These are phyloP conservation scores for Nothophytophthora sp. DNA, from an alignment of 352 stramenopile species.

Conservation along the genomic window DNA sequence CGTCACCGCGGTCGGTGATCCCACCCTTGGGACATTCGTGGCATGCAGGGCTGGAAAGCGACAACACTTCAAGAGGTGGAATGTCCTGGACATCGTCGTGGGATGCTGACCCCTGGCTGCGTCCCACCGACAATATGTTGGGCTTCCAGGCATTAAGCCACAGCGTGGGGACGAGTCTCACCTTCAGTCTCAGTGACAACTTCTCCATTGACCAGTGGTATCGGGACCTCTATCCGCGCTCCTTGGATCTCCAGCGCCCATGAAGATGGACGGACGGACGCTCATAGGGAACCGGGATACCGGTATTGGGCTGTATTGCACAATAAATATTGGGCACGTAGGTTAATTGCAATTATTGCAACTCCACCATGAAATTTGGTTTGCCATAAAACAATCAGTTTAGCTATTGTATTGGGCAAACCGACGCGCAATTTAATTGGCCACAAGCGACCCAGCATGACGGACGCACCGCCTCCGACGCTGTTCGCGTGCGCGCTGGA, in stretches of 20 bases:
- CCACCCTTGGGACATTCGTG: slow-evolving; percentile 5
- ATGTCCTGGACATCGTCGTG: not conserved
- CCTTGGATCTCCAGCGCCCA: slow-evolving; percentile 6
- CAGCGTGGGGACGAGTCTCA: slow-evolving; percentile 9
- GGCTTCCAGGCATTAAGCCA: not conserved
- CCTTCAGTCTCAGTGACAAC: slow-evolving; percentile 31
- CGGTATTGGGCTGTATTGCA: too few species aligned
- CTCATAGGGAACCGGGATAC: too few species aligned
- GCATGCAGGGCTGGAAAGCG: slow-evolving; percentile 1
- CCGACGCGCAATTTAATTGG: not conserved
- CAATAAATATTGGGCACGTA: not conserved
- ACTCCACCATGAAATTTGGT: too few species aligned
- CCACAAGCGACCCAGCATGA: slow-evolving; percentile 12
- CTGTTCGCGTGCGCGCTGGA: slow-evolving; percentile 48
- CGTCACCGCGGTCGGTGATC: slow-evolving; percentile 10
- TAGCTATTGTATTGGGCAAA: slow-evolving; percentile 11
- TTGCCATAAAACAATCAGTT: too few species aligned
- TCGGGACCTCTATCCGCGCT: slow-evolving; percentile 25
- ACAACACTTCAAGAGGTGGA: not conserved
- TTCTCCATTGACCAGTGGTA: slow-evolving; percentile 37
- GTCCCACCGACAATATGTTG: slow-evolving; percentile 3
- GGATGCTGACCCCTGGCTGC: not conserved
- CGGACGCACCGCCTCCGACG: slow-evolving; percentile 13
- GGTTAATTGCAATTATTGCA: not conserved
- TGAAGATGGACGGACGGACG: too few species aligned